phyloP scores from a whole-genome alignment of 345 rosid species.

The Eucalyptus pauciflora region DNA sequence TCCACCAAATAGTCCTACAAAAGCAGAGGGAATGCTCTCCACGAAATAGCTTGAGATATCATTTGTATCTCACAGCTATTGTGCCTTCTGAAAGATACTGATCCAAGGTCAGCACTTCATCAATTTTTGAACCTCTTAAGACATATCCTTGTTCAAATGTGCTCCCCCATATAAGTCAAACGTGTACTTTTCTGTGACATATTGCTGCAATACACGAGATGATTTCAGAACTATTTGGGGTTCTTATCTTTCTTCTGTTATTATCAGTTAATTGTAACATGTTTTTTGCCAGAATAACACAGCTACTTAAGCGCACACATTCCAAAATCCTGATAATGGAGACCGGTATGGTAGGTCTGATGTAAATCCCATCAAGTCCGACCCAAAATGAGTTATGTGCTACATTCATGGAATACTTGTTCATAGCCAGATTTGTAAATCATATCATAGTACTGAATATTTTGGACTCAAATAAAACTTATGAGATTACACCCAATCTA shows the following conservation, averaged over 20 bases:
- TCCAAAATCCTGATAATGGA: not conserved
- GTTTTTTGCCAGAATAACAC: not conserved
- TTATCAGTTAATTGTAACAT: not conserved
- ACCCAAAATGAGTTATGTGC: not conserved
- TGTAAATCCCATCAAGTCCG: not conserved
- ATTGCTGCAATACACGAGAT: not conserved
- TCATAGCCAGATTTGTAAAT: not conserved
- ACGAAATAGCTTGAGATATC: constrained; percentile 29
- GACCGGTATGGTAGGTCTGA: not conserved
- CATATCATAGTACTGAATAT: not conserved
- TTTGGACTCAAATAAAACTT: not conserved
- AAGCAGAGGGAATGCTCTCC: not conserved
- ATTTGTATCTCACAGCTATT: not conserved
- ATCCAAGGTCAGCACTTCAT: not conserved
- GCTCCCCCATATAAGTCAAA: not conserved
- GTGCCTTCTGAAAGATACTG: not conserved
- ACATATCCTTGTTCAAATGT: not conserved
- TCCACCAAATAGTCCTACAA: not conserved
- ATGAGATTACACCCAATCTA: too few species aligned
- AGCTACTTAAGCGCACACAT: not conserved
- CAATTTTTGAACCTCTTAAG: not conserved
- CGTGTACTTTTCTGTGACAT: not conserved
- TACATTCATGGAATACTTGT: too few species aligned
- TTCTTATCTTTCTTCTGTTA: not conserved
- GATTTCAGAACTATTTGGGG: not conserved